These are phyloP conservation scores for Bonnemaisonia californica DNA, from an alignment of 31 red algal species.

Conservation along the genomic window DNA sequence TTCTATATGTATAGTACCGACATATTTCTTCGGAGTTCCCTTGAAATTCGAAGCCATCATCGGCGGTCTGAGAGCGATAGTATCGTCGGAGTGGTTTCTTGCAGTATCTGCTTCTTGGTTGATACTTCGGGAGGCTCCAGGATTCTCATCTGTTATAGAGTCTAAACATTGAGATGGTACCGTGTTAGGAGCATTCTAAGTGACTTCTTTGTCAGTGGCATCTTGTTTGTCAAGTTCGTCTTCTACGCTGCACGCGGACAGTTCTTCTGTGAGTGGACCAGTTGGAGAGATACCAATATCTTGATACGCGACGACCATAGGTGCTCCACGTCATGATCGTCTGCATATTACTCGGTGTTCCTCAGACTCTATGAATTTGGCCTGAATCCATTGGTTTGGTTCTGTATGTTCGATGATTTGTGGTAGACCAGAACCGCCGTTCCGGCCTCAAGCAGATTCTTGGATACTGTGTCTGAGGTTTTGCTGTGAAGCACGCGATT, in stretches of 20 bases:
- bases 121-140: too few species aligned
- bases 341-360: constrained; percentile 7
- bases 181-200: too few species aligned
- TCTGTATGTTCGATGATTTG: constrained; percentile 21
- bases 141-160: too few species aligned
- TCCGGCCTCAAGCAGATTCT: neutral
- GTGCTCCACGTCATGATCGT: neutral
- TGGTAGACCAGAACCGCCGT: constrained; percentile 5
- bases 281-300: constrained; percentile 12
- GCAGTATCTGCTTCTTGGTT: too few species aligned
- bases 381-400: neutral
- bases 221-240: neutral
- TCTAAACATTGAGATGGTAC: too few species aligned
- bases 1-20: too few species aligned
- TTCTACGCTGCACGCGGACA: constrained; percentile 5
- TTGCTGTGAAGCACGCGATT: neutral
- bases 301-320: constrained; percentile 19
- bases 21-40: too few species aligned
- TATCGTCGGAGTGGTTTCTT: too few species aligned
- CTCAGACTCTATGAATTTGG: neutral
- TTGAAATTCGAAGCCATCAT: too few species aligned
- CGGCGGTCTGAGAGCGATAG: too few species aligned
- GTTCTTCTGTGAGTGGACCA: constrained; percentile 2
- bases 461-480: neutral
- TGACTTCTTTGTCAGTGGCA: neutral